Percentiles rank a stretch among this genome's conserved stretches.
phyloP scores from a whole-genome alignment of 495 filamentous ascomycete genomes.

The Oleoguttula mirabilis region DNA sequence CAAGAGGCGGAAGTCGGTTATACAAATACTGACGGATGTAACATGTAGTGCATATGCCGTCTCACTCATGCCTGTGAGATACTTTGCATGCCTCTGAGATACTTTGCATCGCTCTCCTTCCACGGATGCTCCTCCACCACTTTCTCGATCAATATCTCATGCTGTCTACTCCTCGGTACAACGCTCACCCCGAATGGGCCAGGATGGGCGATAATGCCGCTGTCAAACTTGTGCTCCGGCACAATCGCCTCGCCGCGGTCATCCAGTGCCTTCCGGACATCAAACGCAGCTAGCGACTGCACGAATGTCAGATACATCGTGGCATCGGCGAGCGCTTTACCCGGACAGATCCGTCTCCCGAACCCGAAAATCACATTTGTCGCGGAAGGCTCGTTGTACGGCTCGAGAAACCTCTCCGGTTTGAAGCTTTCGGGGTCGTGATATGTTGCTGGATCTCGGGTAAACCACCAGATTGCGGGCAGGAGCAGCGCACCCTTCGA shows the following conservation, averaged over 20 bases:
- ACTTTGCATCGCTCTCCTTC: too few species aligned
- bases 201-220: conserved; percentile 34
- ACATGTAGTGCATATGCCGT: too few species aligned
- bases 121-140: conserved; percentile 32
- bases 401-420: conserved; percentile 15
- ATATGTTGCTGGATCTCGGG: conserved; percentile 17
- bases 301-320: conserved; percentile 19
- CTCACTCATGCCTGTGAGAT: too few species aligned
- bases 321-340: conserved; percentile 26
- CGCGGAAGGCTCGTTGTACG: background rate
- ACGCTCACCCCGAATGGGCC: conserved; percentile 29
- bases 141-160: conserved; percentile 26
- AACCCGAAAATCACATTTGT: conserved; percentile 25
- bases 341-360: conserved; percentile 25
- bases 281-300: conserved; percentile 23
- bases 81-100: too few species aligned
- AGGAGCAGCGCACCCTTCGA: conserved; percentile 28
- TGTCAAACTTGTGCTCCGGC: conserved; percentile 28
- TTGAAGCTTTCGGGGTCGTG: conserved; percentile 15
- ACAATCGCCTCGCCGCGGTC: conserved; percentile 27
- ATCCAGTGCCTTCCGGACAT: conserved; percentile 21
- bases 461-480: conserved; percentile 20
- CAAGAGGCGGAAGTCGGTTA: background rate
- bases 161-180: conserved; percentile 25
- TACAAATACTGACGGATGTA: conserved; percentile 9